phyloP scores from a whole-genome alignment of 495 filamentous ascomycete species.

The Durotheca rogersii region DNA sequence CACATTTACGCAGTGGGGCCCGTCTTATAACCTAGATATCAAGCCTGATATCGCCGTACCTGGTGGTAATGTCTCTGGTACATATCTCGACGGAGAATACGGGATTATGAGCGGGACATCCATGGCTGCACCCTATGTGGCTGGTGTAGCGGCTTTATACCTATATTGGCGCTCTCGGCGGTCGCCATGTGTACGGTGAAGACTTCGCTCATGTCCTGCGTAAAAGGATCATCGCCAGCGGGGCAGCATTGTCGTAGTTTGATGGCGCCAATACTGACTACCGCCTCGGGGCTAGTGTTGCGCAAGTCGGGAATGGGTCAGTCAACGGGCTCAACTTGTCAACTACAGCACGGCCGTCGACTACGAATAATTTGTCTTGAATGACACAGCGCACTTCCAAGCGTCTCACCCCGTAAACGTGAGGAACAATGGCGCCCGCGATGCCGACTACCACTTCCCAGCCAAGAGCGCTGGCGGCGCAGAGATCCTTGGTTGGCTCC shows the following conservation, averaged over 20 bases:
- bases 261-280: constrained; percentile 36
- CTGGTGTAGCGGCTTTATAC: constrained; percentile 46
- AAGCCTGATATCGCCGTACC: constrained; percentile 46
- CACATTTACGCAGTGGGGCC: constrained; percentile 46
- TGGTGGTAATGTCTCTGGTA: constrained; percentile 49
- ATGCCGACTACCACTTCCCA: constrained; percentile 39
- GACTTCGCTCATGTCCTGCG: constrained; percentile 36
- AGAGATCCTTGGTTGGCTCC: constrained; percentile 9
- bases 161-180: constrained; percentile 37
- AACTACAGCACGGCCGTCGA: constrained; percentile 41
- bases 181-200: constrained; percentile 38
- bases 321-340: constrained; percentile 46
- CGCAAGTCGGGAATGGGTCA: constrained; percentile 49
- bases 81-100: constrained; percentile 43
- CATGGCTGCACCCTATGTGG: constrained; percentile 52
- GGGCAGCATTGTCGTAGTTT: constrained; percentile 40
- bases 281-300: constrained; percentile 40
- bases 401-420: constrained; percentile 40
- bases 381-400: constrained; percentile 47
- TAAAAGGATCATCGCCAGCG: constrained; percentile 38
- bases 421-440: constrained; percentile 42
- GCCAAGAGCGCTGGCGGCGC: constrained; percentile 8
- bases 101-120: constrained; percentile 47
- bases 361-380: constrained; percentile 43
- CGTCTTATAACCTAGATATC: constrained; percentile 38